Evolutionary conservation across 176 grass and related monocot species (phyloP).

Genomic region (Oryza meyeriana): DNA sequence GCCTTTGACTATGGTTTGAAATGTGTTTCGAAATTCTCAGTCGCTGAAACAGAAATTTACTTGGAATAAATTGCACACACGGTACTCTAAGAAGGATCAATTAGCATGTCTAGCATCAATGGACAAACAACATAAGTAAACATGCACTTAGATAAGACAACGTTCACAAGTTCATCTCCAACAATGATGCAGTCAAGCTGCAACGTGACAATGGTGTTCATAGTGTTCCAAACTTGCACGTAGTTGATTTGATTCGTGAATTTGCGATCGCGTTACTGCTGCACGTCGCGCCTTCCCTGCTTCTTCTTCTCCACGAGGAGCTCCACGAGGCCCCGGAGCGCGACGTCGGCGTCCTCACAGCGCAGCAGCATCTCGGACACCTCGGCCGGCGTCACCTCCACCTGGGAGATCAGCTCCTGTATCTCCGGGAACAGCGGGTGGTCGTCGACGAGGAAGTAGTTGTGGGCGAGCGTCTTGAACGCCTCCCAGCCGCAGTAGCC

Average conservation of each 20-base stretch:
- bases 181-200: too few relatives aligned
- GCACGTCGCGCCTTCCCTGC: too few relatives aligned
- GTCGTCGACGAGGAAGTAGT: constrained; percentile 39
- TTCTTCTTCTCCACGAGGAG: background rate
- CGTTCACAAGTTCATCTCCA: background rate
- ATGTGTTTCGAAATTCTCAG: too few relatives aligned
- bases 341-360: background rate
- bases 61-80: too few relatives aligned
- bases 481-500: constrained; percentile 48
- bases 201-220: too few relatives aligned
- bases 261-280: background rate
- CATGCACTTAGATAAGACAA: background rate
- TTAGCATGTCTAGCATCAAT: too few relatives aligned
- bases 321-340: background rate
- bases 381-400: constrained; percentile 32
- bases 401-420: background rate
- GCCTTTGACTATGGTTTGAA: too few relatives aligned
- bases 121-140: too few relatives aligned
- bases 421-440: constrained; percentile 37
- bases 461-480: constrained; percentile 33
- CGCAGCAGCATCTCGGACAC: constrained; percentile 37
- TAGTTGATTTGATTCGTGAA: background rate
- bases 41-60: too few relatives aligned
- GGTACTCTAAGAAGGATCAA: too few relatives aligned
- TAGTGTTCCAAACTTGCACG: too few relatives aligned